phyloP scores from a whole-genome alignment of 2,329 filamentous ascomycete genomes.

The Chaetomiaceae sp. region DNA sequence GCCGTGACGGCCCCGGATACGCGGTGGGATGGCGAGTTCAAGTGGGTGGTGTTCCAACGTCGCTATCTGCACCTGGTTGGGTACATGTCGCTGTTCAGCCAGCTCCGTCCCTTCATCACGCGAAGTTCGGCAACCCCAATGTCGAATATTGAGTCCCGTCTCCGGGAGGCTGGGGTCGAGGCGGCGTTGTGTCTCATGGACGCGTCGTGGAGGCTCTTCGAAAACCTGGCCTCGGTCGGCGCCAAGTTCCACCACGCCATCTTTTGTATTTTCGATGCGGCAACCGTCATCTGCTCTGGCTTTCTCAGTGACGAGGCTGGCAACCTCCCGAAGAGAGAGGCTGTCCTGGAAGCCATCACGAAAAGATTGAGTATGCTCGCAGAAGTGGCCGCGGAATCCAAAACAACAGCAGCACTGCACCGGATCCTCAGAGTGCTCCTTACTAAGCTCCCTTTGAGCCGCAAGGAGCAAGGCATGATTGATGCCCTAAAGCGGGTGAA shows the following conservation, averaged over 20 bases:
- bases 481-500: slow-evolving; percentile 21
- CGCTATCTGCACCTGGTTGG: slow-evolving; percentile 30
- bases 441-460: slow-evolving; percentile 21
- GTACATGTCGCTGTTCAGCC: slow-evolving; percentile 26
- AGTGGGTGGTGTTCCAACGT: slow-evolving; percentile 29
- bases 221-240: slow-evolving; percentile 24
- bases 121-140: slow-evolving; percentile 23
- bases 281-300: slow-evolving; percentile 29
- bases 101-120: slow-evolving; percentile 26
- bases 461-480: slow-evolving; percentile 19
- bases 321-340: slow-evolving; percentile 27
- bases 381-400: slow-evolving; percentile 18
- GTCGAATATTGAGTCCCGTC: slow-evolving; percentile 19
- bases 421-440: slow-evolving; percentile 25
- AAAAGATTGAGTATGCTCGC: slow-evolving; percentile 25
- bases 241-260: slow-evolving; percentile 31
- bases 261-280: slow-evolving; percentile 32
- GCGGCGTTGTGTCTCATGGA: slow-evolving; percentile 25
- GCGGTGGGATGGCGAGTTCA: slow-evolving; percentile 28
- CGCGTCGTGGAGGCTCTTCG: slow-evolving; percentile 27
- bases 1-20: slow-evolving; percentile 25
- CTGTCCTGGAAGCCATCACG: slow-evolving; percentile 23
- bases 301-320: slow-evolving; percentile 27
- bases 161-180: slow-evolving; percentile 26
- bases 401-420: slow-evolving; percentile 23